phyloP scores from a whole-genome alignment of 2,329 filamentous ascomycete genomes.

The Trichoderma atroviride region DNA sequence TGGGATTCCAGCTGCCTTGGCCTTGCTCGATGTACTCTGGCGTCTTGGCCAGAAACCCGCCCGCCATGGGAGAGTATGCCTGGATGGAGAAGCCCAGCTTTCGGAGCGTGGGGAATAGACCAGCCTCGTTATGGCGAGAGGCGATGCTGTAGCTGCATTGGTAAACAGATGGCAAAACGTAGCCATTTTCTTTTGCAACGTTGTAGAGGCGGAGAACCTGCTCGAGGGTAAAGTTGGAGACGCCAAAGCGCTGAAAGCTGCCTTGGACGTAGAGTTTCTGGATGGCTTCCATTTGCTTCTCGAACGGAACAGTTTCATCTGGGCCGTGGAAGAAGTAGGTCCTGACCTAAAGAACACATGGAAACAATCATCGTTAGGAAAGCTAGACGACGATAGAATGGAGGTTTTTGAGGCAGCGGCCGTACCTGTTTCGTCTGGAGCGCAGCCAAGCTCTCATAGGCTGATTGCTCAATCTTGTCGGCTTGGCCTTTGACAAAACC shows the following conservation, averaged over 20 bases:
- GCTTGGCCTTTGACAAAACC: constrained; percentile 1
- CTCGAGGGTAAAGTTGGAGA: constrained; percentile 48
- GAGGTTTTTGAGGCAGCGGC: too few relatives aligned
- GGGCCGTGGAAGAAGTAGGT: constrained; percentile 66
- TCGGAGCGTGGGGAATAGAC: constrained; percentile 48
- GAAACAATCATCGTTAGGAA: background rate
- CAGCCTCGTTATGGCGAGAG: constrained; percentile 42
- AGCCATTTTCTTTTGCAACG: constrained; percentile 42
- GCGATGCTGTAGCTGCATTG: constrained; percentile 48
- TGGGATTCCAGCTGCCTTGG: constrained; percentile 53
- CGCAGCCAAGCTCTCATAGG: constrained; percentile 7
- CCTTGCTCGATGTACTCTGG: constrained; percentile 41
- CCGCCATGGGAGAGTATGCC: constrained; percentile 56
- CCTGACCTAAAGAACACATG: constrained; percentile 26
- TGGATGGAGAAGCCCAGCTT: constrained; percentile 49
- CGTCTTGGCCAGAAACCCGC: constrained; percentile 60
- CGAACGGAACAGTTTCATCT: constrained; percentile 54
- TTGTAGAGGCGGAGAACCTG: constrained; percentile 44
- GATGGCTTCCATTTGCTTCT: constrained; percentile 62
- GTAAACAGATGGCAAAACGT: constrained; percentile 48
- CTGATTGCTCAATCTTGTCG: constrained; percentile 14
- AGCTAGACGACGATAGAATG: background rate
- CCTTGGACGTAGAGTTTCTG: constrained; percentile 62
- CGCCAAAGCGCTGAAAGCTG: constrained; percentile 45
- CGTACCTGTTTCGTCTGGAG: constrained; percentile 10